Percentiles rank a stretch among this genome's conserved stretches.
Evolutionary conservation across 345 rosid genomes (phyloP).

Genomic region (Durio zibethinus): DNA sequence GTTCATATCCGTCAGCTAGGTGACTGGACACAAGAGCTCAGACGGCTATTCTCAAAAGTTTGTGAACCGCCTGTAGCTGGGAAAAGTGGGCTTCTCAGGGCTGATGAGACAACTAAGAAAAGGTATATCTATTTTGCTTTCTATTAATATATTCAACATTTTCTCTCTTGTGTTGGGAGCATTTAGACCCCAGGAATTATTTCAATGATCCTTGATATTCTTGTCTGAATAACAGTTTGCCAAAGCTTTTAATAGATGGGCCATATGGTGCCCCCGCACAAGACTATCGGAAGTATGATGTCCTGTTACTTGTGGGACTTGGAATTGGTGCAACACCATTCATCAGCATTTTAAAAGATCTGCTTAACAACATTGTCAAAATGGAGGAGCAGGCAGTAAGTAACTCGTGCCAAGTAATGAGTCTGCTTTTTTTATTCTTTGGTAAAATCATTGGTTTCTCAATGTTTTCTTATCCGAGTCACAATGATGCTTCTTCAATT

Average conservation of each 20-base stretch:
- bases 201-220: background rate
- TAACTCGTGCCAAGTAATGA: background rate
- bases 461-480: background rate
- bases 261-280: slow-evolving; percentile 99
- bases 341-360: slow-evolving; percentile 91
- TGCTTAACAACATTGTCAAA: slow-evolving; percentile 80
- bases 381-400: slow-evolving; percentile 93
- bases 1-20: slow-evolving; percentile 94
- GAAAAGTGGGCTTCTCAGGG: slow-evolving; percentile 96
- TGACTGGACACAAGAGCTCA: slow-evolving; percentile 98
- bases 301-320: slow-evolving; percentile 83
- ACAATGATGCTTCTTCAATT: slow-evolving; percentile 6
- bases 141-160: background rate
- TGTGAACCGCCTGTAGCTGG: slow-evolving; percentile 84
- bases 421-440: background rate
- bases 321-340: slow-evolving; percentile 99
- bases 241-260: slow-evolving; percentile 92
- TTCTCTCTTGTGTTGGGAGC: background rate
- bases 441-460: background rate
- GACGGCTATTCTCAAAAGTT: slow-evolving; percentile 70
- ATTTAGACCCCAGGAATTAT: background rate
- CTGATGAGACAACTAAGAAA: slow-evolving; percentile 86
- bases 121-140: slow-evolving; percentile 35
- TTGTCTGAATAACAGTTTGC: slow-evolving; percentile 56
- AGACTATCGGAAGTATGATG: slow-evolving; percentile 85